Evolutionary conservation across 441 rosid species (phyloP).

Genomic region (Erodium trifolium): DNA sequence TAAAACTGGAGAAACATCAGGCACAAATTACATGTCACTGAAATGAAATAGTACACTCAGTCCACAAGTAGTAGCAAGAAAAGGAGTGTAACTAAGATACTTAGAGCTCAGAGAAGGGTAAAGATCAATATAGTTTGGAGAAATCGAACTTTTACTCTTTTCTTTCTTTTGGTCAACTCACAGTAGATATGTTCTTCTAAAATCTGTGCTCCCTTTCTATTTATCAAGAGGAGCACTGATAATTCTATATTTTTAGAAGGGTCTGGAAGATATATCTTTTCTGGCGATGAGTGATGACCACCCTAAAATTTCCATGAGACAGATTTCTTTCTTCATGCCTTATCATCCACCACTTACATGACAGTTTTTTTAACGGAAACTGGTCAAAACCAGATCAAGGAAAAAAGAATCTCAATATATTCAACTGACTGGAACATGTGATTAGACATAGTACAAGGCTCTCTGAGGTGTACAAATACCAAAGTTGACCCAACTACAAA

Average conservation of each 20-base stretch:
- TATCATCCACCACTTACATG: background rate
- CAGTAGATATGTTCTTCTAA: background rate
- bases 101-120: background rate
- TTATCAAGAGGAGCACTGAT: background rate
- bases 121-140: background rate
- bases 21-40: background rate
- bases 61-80: background rate
- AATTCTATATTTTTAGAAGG: background rate
- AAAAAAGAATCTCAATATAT: background rate
- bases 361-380: background rate
- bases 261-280: background rate
- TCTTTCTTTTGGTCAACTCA: background rate
- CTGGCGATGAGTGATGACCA: background rate
- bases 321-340: background rate
- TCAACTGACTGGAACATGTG: background rate
- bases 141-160: background rate
- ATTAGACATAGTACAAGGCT: background rate
- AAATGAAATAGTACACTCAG: background rate
- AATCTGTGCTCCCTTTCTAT: background rate
- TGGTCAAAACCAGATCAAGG: background rate
- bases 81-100: background rate
- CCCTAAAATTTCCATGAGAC: background rate
- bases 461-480: background rate
- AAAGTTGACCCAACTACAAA: constrained; percentile 1
- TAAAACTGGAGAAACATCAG: background rate